A percentile compares a stretch with the other conserved stretches of the same genome.
Evolutionary conservation across 2,329 filamentous ascomycete genomes (phyloP).

Genomic region (Pseudomassariella vexata): DNA sequence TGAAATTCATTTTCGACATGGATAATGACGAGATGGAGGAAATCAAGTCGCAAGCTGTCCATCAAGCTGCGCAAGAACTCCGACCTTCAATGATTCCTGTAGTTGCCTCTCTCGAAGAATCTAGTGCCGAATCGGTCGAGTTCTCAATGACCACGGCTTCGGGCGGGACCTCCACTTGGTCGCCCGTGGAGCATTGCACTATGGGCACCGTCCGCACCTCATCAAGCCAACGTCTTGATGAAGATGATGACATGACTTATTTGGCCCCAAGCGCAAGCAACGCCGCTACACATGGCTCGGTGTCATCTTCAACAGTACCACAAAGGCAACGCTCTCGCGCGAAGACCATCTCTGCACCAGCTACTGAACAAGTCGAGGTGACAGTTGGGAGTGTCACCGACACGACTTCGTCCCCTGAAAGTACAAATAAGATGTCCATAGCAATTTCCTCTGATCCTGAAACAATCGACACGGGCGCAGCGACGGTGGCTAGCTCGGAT

Average conservation of each 20-base stretch:
- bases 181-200: too few species aligned
- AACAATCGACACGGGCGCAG: background rate
- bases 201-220: too few species aligned
- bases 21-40: conserved; percentile 17
- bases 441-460: background rate
- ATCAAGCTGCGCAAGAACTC: conserved; percentile 18
- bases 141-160: background rate
- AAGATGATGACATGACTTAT: conserved; percentile 7
- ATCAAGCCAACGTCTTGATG: too few species aligned
- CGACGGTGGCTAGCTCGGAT: too few species aligned
- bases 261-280: conserved; percentile 10
- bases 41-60: conserved; percentile 16
- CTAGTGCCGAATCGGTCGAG: background rate
- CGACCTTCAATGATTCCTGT: conserved; percentile 15
- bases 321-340: background rate
- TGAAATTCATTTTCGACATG: conserved; percentile 20
- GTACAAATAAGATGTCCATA: background rate
- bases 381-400: background rate
- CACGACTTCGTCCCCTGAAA: too few species aligned
- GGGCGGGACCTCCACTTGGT: too few species aligned
- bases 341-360: background rate
- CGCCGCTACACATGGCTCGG: conserved; percentile 13
- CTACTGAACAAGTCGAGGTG: background rate
- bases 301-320: conserved; percentile 4
- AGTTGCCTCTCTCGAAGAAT: conserved; percentile 4